Conservation (phyloP, 78 protist genomes). For the Dictyostelium brefeldianum region DNA sequence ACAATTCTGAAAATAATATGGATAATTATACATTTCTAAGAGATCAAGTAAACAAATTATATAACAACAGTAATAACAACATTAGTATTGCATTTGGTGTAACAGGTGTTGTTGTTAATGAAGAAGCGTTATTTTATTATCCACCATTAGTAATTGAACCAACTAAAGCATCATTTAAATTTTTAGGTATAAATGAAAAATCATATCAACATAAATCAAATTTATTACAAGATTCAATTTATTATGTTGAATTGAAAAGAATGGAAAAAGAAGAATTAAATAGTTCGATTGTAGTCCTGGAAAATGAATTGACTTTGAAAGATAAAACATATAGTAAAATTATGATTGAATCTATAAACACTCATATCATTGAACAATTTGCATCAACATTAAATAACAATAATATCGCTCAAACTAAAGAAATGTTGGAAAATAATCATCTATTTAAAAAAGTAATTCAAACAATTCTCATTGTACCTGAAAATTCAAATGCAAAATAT, state of each 20-base stretch:
- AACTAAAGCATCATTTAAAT: not conserved
- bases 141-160: slow-evolving; percentile 7
- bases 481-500: not conserved
- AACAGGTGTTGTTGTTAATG: not conserved
- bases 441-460: not conserved
- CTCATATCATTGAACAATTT: slow-evolving; percentile 6
- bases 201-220: not conserved
- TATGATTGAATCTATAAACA: not conserved
- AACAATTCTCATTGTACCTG: not conserved
- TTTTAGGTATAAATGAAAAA: not conserved
- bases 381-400: not conserved
- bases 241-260: not conserved
- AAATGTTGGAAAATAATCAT: not conserved
- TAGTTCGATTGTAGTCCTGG: not conserved
- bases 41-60: not conserved
- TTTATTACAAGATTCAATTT: not conserved
- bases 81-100: not conserved
- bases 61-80: not conserved
- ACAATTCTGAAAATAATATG: not conserved
- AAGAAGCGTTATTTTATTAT: not conserved
- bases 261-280: not conserved
- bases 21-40: not conserved
- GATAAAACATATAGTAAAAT: not conserved
- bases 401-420: not conserved
- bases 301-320: not conserved